Evolutionary conservation across 2,329 filamentous ascomycete genomes (phyloP).

Genomic region (Ophiosphaerella herpotricha): DNA sequence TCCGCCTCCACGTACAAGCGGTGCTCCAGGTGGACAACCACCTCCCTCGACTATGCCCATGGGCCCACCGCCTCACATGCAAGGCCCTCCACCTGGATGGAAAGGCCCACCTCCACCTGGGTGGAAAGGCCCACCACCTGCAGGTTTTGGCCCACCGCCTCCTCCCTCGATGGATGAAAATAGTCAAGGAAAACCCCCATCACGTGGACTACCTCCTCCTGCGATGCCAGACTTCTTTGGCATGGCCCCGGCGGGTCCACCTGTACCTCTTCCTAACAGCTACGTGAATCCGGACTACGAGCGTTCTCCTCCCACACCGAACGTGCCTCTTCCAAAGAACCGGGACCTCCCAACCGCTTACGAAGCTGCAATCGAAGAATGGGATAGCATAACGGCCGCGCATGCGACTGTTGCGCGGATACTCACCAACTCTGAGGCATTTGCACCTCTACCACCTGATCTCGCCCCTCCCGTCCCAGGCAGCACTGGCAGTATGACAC

Average conservation of each 20-base stretch:
- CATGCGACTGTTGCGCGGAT: constrained; percentile 67
- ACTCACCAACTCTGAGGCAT: constrained; percentile 70
- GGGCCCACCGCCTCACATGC: constrained; percentile 33
- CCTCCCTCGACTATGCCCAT: constrained; percentile 22
- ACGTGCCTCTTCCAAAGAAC: constrained; percentile 20
- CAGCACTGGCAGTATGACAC: constrained; percentile 56
- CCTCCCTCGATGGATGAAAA: not conserved
- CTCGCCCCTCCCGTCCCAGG: constrained; percentile 60
- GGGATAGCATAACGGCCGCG: constrained; percentile 73
- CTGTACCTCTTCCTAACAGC: constrained; percentile 49
- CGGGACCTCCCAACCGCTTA: constrained; percentile 67
- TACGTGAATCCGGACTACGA: constrained; percentile 42
- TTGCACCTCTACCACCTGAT: constrained; percentile 74
- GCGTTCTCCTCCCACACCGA: constrained; percentile 19
- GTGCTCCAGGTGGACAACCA: constrained; percentile 18
- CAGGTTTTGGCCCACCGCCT: constrained; percentile 4
- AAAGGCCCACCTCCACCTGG: constrained; percentile 17
- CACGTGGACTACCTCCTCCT: constrained; percentile 23
- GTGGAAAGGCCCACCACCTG: constrained; percentile 21
- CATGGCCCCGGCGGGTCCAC: constrained; percentile 51
- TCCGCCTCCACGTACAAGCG: constrained; percentile 33
- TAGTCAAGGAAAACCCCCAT: not conserved
- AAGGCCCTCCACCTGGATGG: constrained; percentile 32
- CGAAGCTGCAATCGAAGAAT: constrained; percentile 74
- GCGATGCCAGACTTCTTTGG: constrained; percentile 57